Evolutionary conservation across 2,329 filamentous ascomycete genomes (phyloP).

Genomic region (Colletotrichum caudatum): DNA sequence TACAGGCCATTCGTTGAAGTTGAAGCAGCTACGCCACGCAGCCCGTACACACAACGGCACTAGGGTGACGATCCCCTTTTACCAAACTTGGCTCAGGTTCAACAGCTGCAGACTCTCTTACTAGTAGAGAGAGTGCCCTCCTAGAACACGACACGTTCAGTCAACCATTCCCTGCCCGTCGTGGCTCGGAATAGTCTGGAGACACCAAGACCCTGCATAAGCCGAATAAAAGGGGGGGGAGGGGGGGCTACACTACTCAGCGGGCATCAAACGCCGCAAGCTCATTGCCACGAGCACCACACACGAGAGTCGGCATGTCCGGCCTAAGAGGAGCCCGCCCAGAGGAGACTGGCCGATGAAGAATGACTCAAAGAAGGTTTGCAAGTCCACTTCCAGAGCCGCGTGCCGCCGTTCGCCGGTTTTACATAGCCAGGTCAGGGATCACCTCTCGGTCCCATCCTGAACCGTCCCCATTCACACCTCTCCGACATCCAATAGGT

Average conservation of each 20-base stretch:
- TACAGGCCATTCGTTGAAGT: background rate
- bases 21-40: background rate
- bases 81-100: background rate
- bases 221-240: background rate
- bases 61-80: background rate
- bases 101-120: background rate
- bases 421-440: background rate
- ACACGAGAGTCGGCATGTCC: background rate
- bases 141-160: no score
- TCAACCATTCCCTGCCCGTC: no score
- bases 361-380: slow-evolving; percentile 6
- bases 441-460: background rate
- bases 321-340: background rate
- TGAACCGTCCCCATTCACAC: background rate
- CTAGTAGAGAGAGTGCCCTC: background rate
- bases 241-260: background rate
- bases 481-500: background rate
- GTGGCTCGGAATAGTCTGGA: background rate
- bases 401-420: background rate
- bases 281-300: background rate
- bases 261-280: background rate
- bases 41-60: no score
- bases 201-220: background rate
- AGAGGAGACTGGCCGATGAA: background rate
- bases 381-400: background rate